Evolutionary conservation across 306 rosid species (phyloP).

Genomic region (Casuarina equisetifolia): DNA sequence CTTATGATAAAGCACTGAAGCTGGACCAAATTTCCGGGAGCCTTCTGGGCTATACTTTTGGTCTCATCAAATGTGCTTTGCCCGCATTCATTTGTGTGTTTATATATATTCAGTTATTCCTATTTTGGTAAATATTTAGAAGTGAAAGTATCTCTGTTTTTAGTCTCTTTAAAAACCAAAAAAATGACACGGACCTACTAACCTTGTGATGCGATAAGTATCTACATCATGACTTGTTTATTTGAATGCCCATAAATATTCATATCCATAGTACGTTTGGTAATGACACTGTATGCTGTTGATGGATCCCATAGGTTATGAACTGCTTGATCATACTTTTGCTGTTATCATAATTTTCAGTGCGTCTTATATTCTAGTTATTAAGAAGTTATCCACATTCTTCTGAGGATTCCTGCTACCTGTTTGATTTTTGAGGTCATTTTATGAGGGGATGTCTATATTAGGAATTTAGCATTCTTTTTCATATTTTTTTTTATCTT

Average conservation of each 20-base stretch:
- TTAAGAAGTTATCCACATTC: neutral
- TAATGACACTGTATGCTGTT: conserved; percentile 1
- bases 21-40: neutral
- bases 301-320: neutral
- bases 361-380: neutral
- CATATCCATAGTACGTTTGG: neutral
- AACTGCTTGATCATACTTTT: neutral
- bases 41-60: neutral
- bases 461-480: neutral
- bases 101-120: neutral
- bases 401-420: neutral
- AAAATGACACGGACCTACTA: neutral
- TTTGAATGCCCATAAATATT: neutral
- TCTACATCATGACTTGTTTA: neutral
- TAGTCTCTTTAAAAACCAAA: neutral
- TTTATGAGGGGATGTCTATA: neutral
- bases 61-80: neutral
- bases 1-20: neutral
- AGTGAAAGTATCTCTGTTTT: neutral
- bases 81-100: neutral
- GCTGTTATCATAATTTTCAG: neutral
- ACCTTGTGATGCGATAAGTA: neutral
- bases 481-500: too few relatives aligned
- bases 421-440: neutral
- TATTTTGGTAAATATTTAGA: too few relatives aligned